These are phyloP conservation scores for Juglanconis oblonga DNA, from an alignment of 2,329 filamentous ascomycete species.

Conservation along the genomic window DNA sequence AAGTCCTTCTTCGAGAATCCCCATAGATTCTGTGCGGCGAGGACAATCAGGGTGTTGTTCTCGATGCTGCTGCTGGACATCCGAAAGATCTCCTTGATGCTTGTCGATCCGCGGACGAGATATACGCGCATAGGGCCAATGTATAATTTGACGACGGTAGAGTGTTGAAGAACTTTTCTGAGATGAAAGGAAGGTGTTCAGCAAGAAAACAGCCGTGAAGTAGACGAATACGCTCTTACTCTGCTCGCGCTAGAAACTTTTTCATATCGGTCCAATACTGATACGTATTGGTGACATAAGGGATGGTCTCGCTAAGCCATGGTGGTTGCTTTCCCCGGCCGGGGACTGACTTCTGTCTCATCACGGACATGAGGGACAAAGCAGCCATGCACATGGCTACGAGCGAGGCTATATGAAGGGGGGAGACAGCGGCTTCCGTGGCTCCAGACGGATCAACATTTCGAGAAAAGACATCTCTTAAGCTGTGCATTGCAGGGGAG, in stretches of 20 bases:
- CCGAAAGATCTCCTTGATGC: neutral
- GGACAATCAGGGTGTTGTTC: neutral
- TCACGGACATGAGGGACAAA: too few relatives aligned
- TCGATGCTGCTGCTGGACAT: neutral
- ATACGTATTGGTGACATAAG: neutral
- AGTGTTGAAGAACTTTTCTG: neutral
- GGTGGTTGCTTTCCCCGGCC: neutral
- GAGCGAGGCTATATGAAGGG: too few relatives aligned
- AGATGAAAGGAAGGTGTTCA: neutral
- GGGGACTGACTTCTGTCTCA: too few relatives aligned
- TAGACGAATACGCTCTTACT: neutral
- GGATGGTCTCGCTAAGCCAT: neutral
- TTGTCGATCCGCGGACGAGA: neutral
- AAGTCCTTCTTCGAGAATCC: neutral
- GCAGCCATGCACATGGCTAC: too few relatives aligned
- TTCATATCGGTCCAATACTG: slow-evolving; percentile 2
- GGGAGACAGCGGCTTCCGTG: too few relatives aligned
- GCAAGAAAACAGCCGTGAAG: neutral
- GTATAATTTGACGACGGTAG: neutral
- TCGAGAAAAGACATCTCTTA: too few relatives aligned
- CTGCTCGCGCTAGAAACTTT: neutral
- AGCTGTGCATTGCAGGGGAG: too few relatives aligned
- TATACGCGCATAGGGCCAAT: neutral
- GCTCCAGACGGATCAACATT: too few relatives aligned
- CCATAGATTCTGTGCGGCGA: neutral